Evolutionary conservation across 2,329 filamentous ascomycete species (phyloP).

Genomic region (Colletotrichum chlorophyti): DNA sequence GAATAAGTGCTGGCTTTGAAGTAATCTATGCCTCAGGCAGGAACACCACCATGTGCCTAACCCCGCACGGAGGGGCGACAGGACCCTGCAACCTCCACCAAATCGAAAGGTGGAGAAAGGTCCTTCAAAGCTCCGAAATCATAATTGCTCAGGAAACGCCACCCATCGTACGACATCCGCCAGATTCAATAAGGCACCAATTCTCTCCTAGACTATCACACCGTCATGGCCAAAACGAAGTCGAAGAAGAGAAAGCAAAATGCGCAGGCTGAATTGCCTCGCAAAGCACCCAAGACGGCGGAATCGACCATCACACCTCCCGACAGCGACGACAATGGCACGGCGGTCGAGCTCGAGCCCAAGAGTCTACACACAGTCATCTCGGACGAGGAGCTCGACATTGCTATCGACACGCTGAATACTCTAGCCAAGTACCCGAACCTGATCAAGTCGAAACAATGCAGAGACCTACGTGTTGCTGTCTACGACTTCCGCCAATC

Average conservation of each 20-base stretch:
- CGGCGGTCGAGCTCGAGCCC: conserved; percentile 46
- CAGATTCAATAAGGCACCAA: no score
- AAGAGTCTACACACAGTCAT: conserved; percentile 60
- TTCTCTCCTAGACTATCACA: no score
- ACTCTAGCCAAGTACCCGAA: conserved; percentile 64
- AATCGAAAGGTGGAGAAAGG: no score
- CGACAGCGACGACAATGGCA: conserved; percentile 34
- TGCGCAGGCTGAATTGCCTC: conserved; percentile 40
- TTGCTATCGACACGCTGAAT: conserved; percentile 69
- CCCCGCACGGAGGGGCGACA: no score
- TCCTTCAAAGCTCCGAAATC: no score
- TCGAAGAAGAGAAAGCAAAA: conserved; percentile 53
- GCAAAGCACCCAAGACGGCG: conserved; percentile 47
- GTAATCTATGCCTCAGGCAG: no score
- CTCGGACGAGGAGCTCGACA: conserved; percentile 71
- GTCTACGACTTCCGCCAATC: conserved; percentile 74
- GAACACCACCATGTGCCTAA: no score
- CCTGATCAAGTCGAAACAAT: conserved; percentile 72
- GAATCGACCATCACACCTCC: conserved; percentile 42
- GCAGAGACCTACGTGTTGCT: conserved; percentile 69
- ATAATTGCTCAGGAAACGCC: no score
- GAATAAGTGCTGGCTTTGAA: no score
- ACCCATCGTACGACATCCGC: no score
- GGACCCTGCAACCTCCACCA: no score
- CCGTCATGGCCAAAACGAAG: conserved; percentile 37